Evolutionary conservation across 352 stramenopile species (phyloP).

Genomic region (Phytophthora pseudosyringae): DNA sequence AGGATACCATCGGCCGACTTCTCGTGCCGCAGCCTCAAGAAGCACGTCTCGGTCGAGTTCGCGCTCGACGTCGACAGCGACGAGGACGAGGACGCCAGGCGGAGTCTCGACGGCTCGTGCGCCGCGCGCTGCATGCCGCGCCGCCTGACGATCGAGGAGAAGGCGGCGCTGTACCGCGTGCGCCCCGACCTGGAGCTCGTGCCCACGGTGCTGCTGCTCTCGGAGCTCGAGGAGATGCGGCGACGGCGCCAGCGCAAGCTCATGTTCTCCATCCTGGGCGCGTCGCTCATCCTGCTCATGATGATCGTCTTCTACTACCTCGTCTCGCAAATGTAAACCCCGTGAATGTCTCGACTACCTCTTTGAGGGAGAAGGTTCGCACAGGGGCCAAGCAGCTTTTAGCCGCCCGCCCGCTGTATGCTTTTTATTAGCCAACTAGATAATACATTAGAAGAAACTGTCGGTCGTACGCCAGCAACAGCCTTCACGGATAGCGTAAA

Average conservation of each 20-base stretch:
- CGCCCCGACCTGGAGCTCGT: constrained; percentile 74
- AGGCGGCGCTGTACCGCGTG: constrained; percentile 71
- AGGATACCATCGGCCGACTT: constrained; percentile 52
- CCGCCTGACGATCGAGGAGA: constrained; percentile 80
- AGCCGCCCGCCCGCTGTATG: constrained; percentile 20
- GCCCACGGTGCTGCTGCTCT: constrained; percentile 63
- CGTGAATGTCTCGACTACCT: constrained; percentile 13
- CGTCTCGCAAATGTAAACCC: constrained; percentile 59
- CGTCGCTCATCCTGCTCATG: constrained; percentile 72
- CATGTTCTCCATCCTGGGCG: constrained; percentile 71
- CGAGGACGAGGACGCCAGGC: constrained; percentile 42
- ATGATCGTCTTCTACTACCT: constrained; percentile 86
- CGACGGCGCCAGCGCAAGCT: constrained; percentile 68
- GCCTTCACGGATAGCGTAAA: neutral
- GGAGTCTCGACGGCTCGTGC: constrained; percentile 36
- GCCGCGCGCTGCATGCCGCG: constrained; percentile 63
- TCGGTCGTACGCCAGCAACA: neutral
- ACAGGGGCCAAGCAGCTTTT: constrained; percentile 10
- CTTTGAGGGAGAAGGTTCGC: constrained; percentile 5
- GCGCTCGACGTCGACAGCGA: constrained; percentile 61
- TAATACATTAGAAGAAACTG: constrained; percentile 33
- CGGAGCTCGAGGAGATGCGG: constrained; percentile 67
- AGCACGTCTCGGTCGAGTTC: constrained; percentile 75
- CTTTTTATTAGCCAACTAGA: constrained; percentile 28
- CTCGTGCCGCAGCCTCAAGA: constrained; percentile 57